Evolutionary conservation across 2,329 filamentous ascomycete species (phyloP).

Genomic region (Aspergillus amoenus): DNA sequence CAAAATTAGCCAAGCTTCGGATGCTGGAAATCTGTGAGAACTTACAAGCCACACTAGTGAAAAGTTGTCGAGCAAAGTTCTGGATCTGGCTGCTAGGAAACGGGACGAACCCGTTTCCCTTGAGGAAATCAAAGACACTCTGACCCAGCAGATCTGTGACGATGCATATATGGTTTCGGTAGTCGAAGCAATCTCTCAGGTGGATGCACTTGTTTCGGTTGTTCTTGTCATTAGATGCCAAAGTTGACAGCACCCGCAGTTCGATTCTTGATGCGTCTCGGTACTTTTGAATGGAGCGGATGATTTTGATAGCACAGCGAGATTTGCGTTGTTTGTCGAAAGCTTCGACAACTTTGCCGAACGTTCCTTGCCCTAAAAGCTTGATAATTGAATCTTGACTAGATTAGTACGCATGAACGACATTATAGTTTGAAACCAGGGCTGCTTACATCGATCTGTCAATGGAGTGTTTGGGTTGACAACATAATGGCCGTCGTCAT

Average conservation of each 20-base stretch:
- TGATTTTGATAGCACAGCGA: conserved; percentile 96
- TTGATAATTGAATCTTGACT: conserved; percentile 77
- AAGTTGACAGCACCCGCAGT: conserved; percentile 83
- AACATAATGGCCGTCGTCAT: conserved; percentile 96
- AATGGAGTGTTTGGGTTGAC: conserved; percentile 83
- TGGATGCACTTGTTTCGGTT: conserved; percentile 98
- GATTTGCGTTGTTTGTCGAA: conserved; percentile 72
- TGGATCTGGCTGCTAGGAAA: conserved; percentile 99
- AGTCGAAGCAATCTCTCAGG: conserved; percentile 94
- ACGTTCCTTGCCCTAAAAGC: conserved; percentile 92
- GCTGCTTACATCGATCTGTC: conserved; percentile 81
- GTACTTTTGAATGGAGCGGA: conserved; percentile 97
- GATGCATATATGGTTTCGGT: conserved; percentile 91
- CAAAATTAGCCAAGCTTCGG: conserved; percentile 13
- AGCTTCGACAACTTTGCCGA: conserved; percentile 96
- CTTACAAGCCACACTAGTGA: conserved; percentile 98
- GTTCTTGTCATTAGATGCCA: conserved; percentile 84
- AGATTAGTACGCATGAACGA: conserved; percentile 18
- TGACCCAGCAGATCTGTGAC: conserved; percentile 78
- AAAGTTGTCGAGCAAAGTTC: conserved; percentile 89
- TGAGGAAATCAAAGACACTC: conserved; percentile 97
- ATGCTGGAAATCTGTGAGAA: conserved; percentile 25
- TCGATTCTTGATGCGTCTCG: conserved; percentile 95
- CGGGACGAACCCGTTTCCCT: conserved; percentile 90
- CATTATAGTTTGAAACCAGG: neutral